These are phyloP conservation scores for Emergomyces pasteurianus DNA, from an alignment of 2,329 filamentous ascomycete genomes.

Conservation along the genomic window DNA sequence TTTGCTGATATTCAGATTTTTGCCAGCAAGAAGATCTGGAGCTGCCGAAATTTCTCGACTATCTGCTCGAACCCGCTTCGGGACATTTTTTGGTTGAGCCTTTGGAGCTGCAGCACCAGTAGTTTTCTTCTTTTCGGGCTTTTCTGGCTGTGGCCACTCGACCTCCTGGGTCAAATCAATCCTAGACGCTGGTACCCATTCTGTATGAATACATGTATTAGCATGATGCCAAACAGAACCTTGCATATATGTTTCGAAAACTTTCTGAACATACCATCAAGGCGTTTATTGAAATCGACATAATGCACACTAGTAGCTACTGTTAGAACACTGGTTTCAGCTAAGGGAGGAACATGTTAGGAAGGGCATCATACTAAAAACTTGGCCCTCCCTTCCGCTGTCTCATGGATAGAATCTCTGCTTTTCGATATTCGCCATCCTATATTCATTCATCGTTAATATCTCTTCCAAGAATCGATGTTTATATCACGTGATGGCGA, in stretches of 20 bases:
- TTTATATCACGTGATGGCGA: constrained; percentile 10
- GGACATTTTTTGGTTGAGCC: constrained; percentile 45
- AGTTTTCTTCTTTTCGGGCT: constrained; percentile 76
- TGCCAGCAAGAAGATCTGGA: constrained; percentile 38
- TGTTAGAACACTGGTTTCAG: background rate
- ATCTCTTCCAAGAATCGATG: background rate
- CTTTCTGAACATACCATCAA: constrained; percentile 38
- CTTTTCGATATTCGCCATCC: constrained; percentile 76
- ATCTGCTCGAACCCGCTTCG: constrained; percentile 40
- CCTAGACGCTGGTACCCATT: constrained; percentile 75
- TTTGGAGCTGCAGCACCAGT: constrained; percentile 38
- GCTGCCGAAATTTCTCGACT: constrained; percentile 47
- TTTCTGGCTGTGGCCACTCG: constrained; percentile 90
- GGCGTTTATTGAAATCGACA: constrained; percentile 91
- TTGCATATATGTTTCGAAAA: background rate
- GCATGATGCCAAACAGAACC: constrained; percentile 1
- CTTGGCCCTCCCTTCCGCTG: constrained; percentile 77
- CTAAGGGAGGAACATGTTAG: background rate
- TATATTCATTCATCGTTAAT: constrained; percentile 19
- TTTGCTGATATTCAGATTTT: constrained; percentile 37
- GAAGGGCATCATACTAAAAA: constrained; percentile 50
- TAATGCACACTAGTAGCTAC: constrained; percentile 59
- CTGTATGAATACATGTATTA: constrained; percentile 40
- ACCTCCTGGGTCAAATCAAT: constrained; percentile 85
- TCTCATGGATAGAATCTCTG: constrained; percentile 91